phyloP scores from a whole-genome alignment of 2,329 filamentous ascomycete species.

The Cladosporium sp. region DNA sequence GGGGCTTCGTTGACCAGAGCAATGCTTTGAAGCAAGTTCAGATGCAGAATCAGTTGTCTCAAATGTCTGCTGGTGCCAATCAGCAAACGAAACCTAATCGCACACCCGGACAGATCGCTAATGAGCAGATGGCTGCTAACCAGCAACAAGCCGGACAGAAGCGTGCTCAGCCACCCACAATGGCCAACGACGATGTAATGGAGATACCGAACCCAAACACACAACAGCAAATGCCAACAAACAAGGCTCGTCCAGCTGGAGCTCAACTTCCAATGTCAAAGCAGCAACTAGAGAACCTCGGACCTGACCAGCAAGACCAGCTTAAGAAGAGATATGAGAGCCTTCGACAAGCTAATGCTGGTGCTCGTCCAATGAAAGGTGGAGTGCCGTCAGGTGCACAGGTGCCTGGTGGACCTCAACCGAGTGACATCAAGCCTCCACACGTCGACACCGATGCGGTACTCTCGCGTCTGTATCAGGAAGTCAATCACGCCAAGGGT shows the following conservation, averaged over 20 bases:
- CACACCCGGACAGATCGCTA: background rate
- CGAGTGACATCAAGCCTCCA: slow-evolving; percentile 39
- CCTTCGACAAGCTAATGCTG: slow-evolving; percentile 6
- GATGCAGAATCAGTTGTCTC: slow-evolving; percentile 10
- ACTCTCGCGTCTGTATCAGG: slow-evolving; percentile 16
- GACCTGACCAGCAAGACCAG: slow-evolving; percentile 16
- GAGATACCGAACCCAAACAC: slow-evolving; percentile 35
- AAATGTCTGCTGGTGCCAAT: slow-evolving; percentile 1
- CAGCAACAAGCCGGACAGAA: slow-evolving; percentile 12
- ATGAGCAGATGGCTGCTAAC: background rate
- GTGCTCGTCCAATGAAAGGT: slow-evolving; percentile 1
- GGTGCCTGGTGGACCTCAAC: slow-evolving; percentile 23
- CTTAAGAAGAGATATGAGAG: slow-evolving; percentile 10
- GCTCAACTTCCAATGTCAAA: slow-evolving; percentile 4
- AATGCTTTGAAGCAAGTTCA: slow-evolving; percentile 14
- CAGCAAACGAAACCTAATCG: slow-evolving; percentile 4
- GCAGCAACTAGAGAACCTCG: slow-evolving; percentile 24
- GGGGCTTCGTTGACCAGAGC: background rate
- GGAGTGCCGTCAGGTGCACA: background rate
- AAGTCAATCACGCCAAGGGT: slow-evolving; percentile 26
- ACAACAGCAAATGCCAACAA: slow-evolving; percentile 1
- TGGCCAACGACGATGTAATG: slow-evolving; percentile 37
- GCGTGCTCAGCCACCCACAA: background rate
- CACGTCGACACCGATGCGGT: slow-evolving; percentile 19
- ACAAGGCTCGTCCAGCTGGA: background rate